A percentile compares a stretch with the other conserved stretches of the same genome.
phyloP scores from a whole-genome alignment of 169 alveolate species.

The Cryptosporidium sp. region DNA sequence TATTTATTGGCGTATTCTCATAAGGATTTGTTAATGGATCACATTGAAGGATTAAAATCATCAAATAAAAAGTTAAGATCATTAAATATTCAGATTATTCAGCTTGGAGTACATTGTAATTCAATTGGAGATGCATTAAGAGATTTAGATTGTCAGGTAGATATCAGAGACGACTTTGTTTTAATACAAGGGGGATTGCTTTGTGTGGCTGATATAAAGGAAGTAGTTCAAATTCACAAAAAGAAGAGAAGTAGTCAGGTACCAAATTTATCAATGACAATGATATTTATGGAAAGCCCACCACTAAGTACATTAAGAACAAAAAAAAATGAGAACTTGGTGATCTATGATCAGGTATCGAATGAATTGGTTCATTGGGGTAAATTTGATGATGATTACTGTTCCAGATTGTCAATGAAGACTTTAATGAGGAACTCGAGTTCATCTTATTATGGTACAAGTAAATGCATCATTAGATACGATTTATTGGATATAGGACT shows the following conservation, averaged over 20 bases:
- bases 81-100: slow-evolving; percentile 18
- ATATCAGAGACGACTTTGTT: slow-evolving; percentile 65
- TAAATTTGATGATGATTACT: slow-evolving; percentile 6
- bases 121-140: slow-evolving; percentile 61
- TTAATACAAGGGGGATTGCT: slow-evolving; percentile 36
- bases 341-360: slow-evolving; percentile 31
- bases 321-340: slow-evolving; percentile 16
- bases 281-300: slow-evolving; percentile 55
- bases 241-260: slow-evolving; percentile 5
- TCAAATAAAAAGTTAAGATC: slow-evolving; percentile 5
- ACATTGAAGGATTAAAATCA: background rate
- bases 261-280: slow-evolving; percentile 55
- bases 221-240: slow-evolving; percentile 27
- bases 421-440: slow-evolving; percentile 37
- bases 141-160: slow-evolving; percentile 59
- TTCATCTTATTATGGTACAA: background rate
- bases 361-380: slow-evolving; percentile 54
- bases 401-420: background rate
- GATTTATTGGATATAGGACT: slow-evolving; percentile 63
- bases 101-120: slow-evolving; percentile 29
- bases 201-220: slow-evolving; percentile 65
- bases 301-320: slow-evolving; percentile 65
- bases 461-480: slow-evolving; percentile 33
- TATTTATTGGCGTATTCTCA: slow-evolving; percentile 20
- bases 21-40: slow-evolving; percentile 9